A percentile compares a stretch with the other conserved stretches of the same genome.
Evolutionary conservation across 2,329 filamentous ascomycete species (phyloP).

Genomic region (Verticillium tricorpus): DNA sequence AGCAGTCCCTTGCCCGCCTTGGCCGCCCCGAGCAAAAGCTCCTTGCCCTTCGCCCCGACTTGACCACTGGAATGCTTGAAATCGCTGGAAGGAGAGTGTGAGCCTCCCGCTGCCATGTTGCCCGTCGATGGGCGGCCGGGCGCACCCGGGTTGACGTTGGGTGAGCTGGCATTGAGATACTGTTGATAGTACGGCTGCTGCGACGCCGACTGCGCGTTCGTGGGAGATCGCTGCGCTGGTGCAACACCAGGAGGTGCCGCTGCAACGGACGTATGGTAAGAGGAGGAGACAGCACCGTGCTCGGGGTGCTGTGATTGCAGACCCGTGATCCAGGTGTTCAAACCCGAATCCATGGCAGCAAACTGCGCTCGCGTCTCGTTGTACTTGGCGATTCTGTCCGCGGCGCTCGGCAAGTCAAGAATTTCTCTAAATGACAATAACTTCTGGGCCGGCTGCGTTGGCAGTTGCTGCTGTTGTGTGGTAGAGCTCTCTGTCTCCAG

Average conservation of each 20-base stretch:
- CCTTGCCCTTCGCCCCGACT: constrained; percentile 81
- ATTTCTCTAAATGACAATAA: constrained; percentile 71
- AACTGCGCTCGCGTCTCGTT: constrained; percentile 68
- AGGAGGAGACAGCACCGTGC: constrained; percentile 33
- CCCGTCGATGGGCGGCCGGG: constrained; percentile 22
- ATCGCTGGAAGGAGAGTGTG: constrained; percentile 36
- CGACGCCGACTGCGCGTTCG: background rate
- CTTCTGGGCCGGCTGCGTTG: constrained; percentile 20
- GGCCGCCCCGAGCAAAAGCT: constrained; percentile 79
- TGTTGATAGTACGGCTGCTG: constrained; percentile 51
- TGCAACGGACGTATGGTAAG: constrained; percentile 18
- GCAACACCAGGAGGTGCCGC: background rate
- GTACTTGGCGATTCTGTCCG: constrained; percentile 70
- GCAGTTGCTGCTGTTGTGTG: constrained; percentile 7
- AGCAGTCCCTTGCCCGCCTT: constrained; percentile 88
- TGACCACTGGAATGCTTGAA: constrained; percentile 55
- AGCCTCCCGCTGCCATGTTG: constrained; percentile 29
- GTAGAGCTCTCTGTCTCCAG: constrained; percentile 12
- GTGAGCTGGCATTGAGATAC: constrained; percentile 45
- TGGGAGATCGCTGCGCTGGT: background rate
- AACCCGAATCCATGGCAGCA: constrained; percentile 67
- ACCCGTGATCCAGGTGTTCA: constrained; percentile 54
- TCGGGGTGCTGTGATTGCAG: constrained; percentile 44
- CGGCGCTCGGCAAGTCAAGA: constrained; percentile 57
- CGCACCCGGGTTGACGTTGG: constrained; percentile 24